Evolutionary conservation across 331 rosid species (phyloP).

Genomic region (Phaseolus coccineus): DNA sequence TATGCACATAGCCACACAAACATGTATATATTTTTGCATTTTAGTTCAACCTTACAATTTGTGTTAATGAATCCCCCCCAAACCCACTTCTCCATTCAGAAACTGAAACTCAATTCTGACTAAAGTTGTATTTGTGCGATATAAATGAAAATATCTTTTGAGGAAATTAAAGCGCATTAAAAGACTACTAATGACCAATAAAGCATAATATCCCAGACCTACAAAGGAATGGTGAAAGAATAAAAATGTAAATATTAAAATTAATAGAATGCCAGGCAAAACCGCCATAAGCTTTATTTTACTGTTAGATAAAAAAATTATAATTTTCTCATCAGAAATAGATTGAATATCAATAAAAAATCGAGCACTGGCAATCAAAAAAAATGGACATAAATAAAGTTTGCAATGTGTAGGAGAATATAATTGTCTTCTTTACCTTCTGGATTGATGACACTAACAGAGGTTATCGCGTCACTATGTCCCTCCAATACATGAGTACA

Average conservation of each 20-base stretch:
- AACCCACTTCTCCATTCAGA: not conserved
- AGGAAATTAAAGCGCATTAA: conserved; percentile 1
- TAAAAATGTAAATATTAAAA: not conserved
- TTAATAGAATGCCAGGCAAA: conserved; percentile 19
- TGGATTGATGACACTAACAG: conserved; percentile 64
- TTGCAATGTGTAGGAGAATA: not conserved
- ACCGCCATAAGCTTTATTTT: not conserved
- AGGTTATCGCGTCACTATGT: conserved; percentile 74
- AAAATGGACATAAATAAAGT: not conserved
- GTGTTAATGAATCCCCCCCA: not conserved
- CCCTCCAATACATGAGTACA: conserved; percentile 87
- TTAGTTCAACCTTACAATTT: not conserved
- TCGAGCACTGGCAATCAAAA: not conserved
- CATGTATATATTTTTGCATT: not conserved
- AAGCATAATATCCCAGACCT: not conserved
- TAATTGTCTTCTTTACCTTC: conserved; percentile 57
- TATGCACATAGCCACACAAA: not conserved
- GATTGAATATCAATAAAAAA: not conserved
- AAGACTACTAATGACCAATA: not conserved
- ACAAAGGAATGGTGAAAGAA: conserved; percentile 8
- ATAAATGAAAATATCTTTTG: too few species aligned
- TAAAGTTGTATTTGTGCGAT: not conserved
- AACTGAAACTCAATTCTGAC: not conserved
- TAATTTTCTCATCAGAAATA: conserved; percentile 14
- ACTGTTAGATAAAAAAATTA: not conserved